Evolutionary conservation across 208 protist genomes (phyloP), one percentile per base, ranked within the genome.

Genomic region (Vickermania spadyakhi): DNA sequence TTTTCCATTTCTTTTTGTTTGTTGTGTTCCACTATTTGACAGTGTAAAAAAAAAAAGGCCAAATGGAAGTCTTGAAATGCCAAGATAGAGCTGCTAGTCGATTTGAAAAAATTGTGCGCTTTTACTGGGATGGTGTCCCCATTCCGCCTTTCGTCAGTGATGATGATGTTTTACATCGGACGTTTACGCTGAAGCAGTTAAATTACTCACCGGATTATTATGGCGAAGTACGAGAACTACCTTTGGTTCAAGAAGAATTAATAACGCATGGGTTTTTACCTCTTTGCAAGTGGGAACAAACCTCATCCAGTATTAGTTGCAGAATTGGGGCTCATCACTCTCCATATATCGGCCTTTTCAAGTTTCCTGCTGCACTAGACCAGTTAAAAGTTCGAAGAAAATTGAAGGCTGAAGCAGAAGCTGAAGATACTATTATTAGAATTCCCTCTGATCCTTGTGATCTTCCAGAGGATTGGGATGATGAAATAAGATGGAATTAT

Each of bases 291-390:
- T 68, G 41, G 22, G 51, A 75, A 21, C 26, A 58, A 57, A 21
- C 55, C 41, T 58, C 58, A 2, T 60, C 65, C 26, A 81, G 81
- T 0, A 67, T 68, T 27, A 92, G 77, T 62, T 77, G 75, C 21
- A 70, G 89, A 31, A 93, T 96, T 49, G 89, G 84, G 7, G 78
- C 76, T n/a, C 85, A 96, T 68, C 92, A 89, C 72, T 96, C 89
- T 1, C 82, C 78, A 14, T 75, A 79, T 54, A 84, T 92, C 2
- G 89, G 85, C 3, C 60, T 73, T 21, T 96, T 93, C 77, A 42
- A 64, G 7, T 84, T 82, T 55, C 28, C 51, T 50, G 59, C 67
- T 18, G 63, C 58, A n/a, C 60, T 60, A 29, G 2, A 13, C 13
- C 22, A 55, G 54, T 22, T 27, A 22, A 36, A 30, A 45, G 30